These are phyloP conservation scores for Malus domestica DNA, from an alignment of 306 rosid species.

Conservation along the genomic window DNA sequence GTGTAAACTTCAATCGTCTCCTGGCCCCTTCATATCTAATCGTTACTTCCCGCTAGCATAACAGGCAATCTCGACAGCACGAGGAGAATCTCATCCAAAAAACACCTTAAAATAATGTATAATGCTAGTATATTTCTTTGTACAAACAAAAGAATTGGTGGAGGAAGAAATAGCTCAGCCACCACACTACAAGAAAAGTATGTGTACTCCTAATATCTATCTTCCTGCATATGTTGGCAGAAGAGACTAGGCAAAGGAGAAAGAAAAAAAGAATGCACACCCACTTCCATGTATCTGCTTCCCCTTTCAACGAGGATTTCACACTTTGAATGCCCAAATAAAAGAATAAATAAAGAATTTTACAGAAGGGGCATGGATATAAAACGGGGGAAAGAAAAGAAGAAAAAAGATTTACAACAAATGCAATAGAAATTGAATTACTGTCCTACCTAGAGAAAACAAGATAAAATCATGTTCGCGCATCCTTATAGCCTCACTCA, in stretches of 20 bases:
- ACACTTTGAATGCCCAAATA: conserved; percentile 42
- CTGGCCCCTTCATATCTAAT: neutral
- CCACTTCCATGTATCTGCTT: conserved; percentile 29
- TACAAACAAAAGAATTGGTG: conserved; percentile 47
- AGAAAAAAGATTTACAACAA: conserved; percentile 47
- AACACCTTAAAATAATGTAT: conserved; percentile 10
- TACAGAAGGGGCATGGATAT: conserved; percentile 38
- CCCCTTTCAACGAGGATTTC: conserved; percentile 24
- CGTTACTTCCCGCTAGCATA: neutral
- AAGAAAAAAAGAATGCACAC: conserved; percentile 16
- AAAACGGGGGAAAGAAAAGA: conserved; percentile 11
- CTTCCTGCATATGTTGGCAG: conserved; percentile 26
- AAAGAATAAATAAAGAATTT: conserved; percentile 77
- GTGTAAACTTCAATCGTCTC: neutral
- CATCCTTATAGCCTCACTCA: conserved; percentile 60
- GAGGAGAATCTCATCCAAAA: neutral
- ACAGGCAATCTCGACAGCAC: neutral
- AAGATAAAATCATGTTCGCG: conserved; percentile 21
- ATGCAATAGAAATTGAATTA: conserved; percentile 34
- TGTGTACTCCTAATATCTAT: conserved; percentile 19
- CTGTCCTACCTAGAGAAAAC: conserved; percentile 29
- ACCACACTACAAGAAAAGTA: conserved; percentile 25
- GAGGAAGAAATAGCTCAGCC: conserved; percentile 31
- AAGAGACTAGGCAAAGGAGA: conserved; percentile 2
- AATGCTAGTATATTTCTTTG: conserved; percentile 25